These are phyloP conservation scores for Neurospora crassa DNA, from an alignment of 2,329 filamentous ascomycete species.

Conservation along the genomic window DNA sequence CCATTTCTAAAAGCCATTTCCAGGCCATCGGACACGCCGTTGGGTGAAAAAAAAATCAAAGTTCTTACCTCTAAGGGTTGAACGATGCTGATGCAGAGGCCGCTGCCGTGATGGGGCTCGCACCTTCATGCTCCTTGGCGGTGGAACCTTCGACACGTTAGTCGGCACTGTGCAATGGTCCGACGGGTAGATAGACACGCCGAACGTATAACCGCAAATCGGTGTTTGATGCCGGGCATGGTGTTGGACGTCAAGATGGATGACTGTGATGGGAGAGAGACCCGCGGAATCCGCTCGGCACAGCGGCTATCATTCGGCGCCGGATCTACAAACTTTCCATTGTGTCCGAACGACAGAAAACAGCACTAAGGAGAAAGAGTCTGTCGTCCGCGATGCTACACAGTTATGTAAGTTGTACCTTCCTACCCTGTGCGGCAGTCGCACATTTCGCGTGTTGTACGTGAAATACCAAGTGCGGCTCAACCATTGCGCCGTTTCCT, in stretches of 20 bases:
- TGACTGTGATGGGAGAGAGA: neutral
- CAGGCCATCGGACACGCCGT: too few species aligned
- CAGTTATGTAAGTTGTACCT: neutral
- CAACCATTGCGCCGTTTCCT: neutral
- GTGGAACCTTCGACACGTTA: neutral
- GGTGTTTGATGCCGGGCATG: neutral
- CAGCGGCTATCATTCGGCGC: neutral
- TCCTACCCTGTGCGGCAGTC: neutral
- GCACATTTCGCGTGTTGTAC: neutral
- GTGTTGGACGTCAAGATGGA: neutral
- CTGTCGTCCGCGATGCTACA: neutral
- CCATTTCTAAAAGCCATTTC: too few species aligned
- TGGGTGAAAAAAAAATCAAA: too few species aligned
- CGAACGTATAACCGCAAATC: neutral
- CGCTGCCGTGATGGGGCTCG: neutral
- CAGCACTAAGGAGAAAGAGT: neutral
- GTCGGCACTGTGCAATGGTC: neutral
- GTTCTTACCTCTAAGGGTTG: neutral
- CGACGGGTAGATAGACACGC: neutral
- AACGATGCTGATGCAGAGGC: neutral
- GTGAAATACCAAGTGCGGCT: neutral
- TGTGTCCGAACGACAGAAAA: neutral
- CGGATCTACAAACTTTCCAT: neutral
- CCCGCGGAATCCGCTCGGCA: neutral
- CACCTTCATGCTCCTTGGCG: neutral